phyloP scores from a whole-genome alignment of 257 asterid species.

The Plantago major region DNA sequence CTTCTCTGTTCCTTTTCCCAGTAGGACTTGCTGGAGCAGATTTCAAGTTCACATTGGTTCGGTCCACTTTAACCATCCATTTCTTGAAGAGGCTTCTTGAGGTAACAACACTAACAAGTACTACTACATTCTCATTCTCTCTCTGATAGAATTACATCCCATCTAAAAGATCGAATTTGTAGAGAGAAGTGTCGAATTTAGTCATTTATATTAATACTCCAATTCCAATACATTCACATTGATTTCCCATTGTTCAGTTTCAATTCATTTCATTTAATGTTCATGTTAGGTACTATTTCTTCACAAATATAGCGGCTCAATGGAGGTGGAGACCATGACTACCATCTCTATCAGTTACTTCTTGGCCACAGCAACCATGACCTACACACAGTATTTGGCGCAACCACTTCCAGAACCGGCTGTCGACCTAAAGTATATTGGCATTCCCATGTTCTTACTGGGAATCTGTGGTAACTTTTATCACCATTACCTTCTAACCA shows the following conservation, averaged over 20 bases:
- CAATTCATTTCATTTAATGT: neutral
- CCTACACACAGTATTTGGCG: slow-evolving; percentile 38
- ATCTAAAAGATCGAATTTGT: neutral
- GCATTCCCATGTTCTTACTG: slow-evolving; percentile 31
- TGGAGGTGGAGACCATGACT: slow-evolving; percentile 39
- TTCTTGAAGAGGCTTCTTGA: slow-evolving; percentile 65
- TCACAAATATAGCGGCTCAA: slow-evolving; percentile 50
- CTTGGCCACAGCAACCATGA: slow-evolving; percentile 31
- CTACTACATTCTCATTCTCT: neutral
- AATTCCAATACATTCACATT: no score
- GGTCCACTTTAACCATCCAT: slow-evolving; percentile 47
- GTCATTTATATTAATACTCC: no score
- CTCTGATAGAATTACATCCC: neutral
- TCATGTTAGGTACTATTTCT: slow-evolving; percentile 45
- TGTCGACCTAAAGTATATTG: slow-evolving; percentile 36
- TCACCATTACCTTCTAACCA: slow-evolving; percentile 64
- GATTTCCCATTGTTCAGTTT: no score
- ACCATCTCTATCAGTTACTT: slow-evolving; percentile 46
- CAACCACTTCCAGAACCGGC: slow-evolving; percentile 37
- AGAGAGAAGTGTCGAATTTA: no score
- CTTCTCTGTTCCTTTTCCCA: slow-evolving; percentile 42
- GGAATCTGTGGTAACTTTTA: slow-evolving; percentile 58
- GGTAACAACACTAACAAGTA: slow-evolving; percentile 26
- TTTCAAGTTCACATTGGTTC: slow-evolving; percentile 41
- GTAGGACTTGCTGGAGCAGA: slow-evolving; percentile 8